Conservation (phyloP, 83 land plant genomes). For the Thuja plicata region DNA sequence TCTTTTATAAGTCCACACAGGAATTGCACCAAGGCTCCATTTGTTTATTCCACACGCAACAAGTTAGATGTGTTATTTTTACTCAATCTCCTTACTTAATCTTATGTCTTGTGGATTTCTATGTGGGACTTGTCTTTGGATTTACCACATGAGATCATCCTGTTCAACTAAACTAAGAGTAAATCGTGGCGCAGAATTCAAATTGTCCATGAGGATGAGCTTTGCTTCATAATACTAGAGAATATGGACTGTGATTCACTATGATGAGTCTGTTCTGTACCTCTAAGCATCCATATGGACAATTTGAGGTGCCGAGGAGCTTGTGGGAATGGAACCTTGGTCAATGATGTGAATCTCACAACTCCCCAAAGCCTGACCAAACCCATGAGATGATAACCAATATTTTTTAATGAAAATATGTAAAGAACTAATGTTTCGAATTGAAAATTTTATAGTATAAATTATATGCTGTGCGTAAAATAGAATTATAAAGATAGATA, state of each 20-base stretch:
- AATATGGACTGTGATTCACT: background rate
- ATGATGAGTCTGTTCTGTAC: background rate
- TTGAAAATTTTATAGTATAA: background rate
- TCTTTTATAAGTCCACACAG: background rate
- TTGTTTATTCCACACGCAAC: background rate
- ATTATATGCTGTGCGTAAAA: background rate
- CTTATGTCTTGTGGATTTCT: background rate
- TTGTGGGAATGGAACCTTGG: background rate
- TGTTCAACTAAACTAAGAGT: background rate
- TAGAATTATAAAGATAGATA: background rate
- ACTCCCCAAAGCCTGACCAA: background rate
- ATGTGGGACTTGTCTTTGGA: background rate
- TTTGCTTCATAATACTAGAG: background rate
- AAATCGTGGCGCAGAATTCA: background rate
- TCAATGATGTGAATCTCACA: background rate
- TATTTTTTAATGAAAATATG: background rate
- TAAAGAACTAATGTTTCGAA: background rate
- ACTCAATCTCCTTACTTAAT: background rate
- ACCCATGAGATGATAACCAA: background rate
- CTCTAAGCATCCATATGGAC: background rate
- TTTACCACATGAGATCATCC: background rate
- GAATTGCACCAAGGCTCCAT: background rate
- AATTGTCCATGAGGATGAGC: background rate
- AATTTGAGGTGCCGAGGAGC: background rate
- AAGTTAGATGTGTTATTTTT: background rate